Evolutionary conservation across 768 basidiomycete genomes (phyloP), one percentile per base, ranked within the genome.

Genomic region (Lanmaoa pseudosensibilis): DNA sequence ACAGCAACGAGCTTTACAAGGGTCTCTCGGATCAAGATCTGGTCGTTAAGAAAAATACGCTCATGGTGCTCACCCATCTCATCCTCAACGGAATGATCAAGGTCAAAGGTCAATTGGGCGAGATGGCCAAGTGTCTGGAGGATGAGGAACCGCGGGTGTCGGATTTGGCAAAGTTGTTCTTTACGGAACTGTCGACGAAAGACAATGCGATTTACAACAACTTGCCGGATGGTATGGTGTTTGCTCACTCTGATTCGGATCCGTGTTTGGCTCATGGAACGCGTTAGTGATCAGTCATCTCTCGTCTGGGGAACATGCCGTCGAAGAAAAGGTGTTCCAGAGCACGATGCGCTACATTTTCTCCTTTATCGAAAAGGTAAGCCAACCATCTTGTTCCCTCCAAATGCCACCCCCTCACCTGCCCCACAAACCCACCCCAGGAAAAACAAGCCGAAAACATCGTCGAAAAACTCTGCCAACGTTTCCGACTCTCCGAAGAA

Each of bases 131-230:
- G 73, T 98, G 97, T 69, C 75, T 98, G 8, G 94, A 98, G 74
- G 96, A 98, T 71, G 79, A 83, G 23, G 96, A 98, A 55, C 79
- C 79, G 45, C 75, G 96, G 15, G 89, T 99, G 56, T 84, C 90
- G 18, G 96, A 98, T 65, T 80, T 99, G 38, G 96, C 97, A n/a
- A 96, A 94, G 73, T 70, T 99, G 48, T 99, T 99, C 84, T 99
- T 99, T 78, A 90, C 85, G 21, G 95, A 98, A 68, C 75, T 99
- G 50, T 88, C 92, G 34, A 94, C 92, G 27, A 99, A 98, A 75
- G 97, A 98, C 64, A 99, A 99, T 69, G 97, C 95, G 8, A 95
- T 99, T 55, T 98, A 98, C 70, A 98, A 98, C 74, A 99, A 99
- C 71, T 74, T 99, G 64, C 97, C 95, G 2, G 97, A 99, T 74